A percentile compares a stretch with the other conserved stretches of the same genome.
These are phyloP conservation scores for Teratosphaeria viscida DNA, from an alignment of 2,329 filamentous ascomycete genomes.

Conservation along the genomic window DNA sequence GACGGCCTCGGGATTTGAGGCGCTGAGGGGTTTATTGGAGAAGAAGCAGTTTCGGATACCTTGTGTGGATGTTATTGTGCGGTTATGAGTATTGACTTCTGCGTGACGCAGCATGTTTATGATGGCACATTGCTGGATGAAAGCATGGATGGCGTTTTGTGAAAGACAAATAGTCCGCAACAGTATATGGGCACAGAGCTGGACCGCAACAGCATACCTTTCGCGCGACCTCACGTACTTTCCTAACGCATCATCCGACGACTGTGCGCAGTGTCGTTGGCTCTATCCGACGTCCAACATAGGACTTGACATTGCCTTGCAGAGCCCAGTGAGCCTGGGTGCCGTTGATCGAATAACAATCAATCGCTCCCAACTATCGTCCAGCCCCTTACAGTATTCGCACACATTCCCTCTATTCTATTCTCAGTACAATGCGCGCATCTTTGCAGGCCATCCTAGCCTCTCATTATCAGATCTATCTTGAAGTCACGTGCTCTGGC, in stretches of 20 bases:
- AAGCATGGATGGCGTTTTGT: not conserved
- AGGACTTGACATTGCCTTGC: not conserved
- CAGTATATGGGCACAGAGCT: not conserved
- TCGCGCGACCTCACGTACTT: not conserved
- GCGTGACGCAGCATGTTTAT: not conserved
- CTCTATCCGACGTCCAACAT: not conserved
- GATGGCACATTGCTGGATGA: not conserved
- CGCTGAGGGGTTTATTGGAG: conserved; percentile 72
- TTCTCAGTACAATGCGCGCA: too few relatives aligned
- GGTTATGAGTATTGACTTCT: conserved; percentile 15
- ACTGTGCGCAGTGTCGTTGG: not conserved
- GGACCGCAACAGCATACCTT: not conserved
- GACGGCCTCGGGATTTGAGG: conserved; percentile 61
- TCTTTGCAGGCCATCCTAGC: not conserved
- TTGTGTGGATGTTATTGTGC: conserved; percentile 77
- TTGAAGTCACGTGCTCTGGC: not conserved
- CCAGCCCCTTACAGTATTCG: too few relatives aligned
- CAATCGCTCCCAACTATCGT: too few relatives aligned
- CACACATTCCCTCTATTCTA: too few relatives aligned
- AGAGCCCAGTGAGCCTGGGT: not conserved
- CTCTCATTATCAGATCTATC: not conserved
- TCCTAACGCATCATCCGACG: not conserved
- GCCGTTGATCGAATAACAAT: not conserved
- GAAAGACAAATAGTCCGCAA: not conserved
- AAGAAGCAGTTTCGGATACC: conserved; percentile 78